Percentiles rank a stretch among this genome's conserved stretches.
Conservation (phyloP, 2,329 filamentous ascomycete genomes). For the Purpureocillium lavendulum region DNA sequence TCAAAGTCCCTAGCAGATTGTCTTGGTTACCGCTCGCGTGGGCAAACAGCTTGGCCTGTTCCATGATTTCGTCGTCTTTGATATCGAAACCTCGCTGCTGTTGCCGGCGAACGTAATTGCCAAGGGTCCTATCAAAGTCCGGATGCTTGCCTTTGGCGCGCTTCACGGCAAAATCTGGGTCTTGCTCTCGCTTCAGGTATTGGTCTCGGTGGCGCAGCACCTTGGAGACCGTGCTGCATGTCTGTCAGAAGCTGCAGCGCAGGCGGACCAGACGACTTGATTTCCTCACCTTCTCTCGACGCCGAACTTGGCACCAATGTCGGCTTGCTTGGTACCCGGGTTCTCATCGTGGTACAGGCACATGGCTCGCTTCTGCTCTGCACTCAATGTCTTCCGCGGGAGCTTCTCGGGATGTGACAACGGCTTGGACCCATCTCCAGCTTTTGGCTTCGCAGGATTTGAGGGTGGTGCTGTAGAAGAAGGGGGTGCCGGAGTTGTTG, state of each 20-base stretch:
- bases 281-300: constrained; percentile 84
- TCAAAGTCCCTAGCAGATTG: constrained; percentile 62
- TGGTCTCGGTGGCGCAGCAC: constrained; percentile 92
- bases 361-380: constrained; percentile 85
- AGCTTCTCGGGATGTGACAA: constrained; percentile 48
- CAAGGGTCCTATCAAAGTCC: constrained; percentile 85
- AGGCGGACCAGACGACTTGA: background rate
- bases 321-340: constrained; percentile 85
- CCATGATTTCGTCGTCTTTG: constrained; percentile 72
- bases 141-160: constrained; percentile 76
- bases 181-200: constrained; percentile 77
- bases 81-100: constrained; percentile 67
- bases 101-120: constrained; percentile 79
- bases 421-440: constrained; percentile 15
- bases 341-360: constrained; percentile 89
- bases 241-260: background rate
- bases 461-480: background rate
- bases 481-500: constrained; percentile 16
- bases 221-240: constrained; percentile 87
- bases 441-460: background rate
- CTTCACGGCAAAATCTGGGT: constrained; percentile 58
- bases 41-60: constrained; percentile 77
- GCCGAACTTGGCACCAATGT: constrained; percentile 91
- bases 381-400: constrained; percentile 72
- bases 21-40: constrained; percentile 61